Evolutionary conservation across 768 basidiomycete genomes (phyloP), one percentile per base, ranked within the genome.

Genomic region (Pulveroboletus sp.): DNA sequence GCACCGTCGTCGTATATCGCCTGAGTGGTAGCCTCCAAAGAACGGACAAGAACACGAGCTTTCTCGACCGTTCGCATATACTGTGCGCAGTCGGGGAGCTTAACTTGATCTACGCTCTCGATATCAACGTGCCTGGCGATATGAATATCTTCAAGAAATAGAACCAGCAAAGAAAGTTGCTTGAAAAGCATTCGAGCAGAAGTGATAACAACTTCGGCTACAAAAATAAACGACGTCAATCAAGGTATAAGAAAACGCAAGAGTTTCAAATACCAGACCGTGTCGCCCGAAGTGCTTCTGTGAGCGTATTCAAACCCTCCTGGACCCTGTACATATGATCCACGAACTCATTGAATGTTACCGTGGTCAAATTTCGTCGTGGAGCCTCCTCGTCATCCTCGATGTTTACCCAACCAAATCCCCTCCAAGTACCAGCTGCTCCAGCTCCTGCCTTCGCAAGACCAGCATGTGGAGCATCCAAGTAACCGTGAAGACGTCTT

Each of bases 41-140:
- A 70, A 21, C 78, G 73, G 8, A 81, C 66, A 15, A 80, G 67
- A 14, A 66, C 56, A 8, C 74, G 73, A 5, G 78, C 81, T 47
- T 69, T 71, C 44, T 73, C 70, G 1, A 80, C 73, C 26, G 70
- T 70, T 36, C 69, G 66, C 42, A 70, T 52, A 48, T 76, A 78
- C 18, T 62, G 63, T 14, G 58, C 57, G 37, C 74, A 74, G 9
- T 69, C 66, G 2, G 63, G 50, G 1, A 71, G 60, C 7, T 65
- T 61, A 4, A 66, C 55, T 10, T 66, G 60, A 26, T 67, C 60
- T 18, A 67, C 61, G 8, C 72, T 73, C 38, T 80, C 74, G 11
- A 82, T 66, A 49, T 82, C 82, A 33, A 82, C 72, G 39, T 73
- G 70, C 26, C 71, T 69, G 15, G 79, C 78, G 21, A 82, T 59